phyloP scores from a whole-genome alignment of 2,329 filamentous ascomycete genomes.

The Graphilbum sp. region DNA sequence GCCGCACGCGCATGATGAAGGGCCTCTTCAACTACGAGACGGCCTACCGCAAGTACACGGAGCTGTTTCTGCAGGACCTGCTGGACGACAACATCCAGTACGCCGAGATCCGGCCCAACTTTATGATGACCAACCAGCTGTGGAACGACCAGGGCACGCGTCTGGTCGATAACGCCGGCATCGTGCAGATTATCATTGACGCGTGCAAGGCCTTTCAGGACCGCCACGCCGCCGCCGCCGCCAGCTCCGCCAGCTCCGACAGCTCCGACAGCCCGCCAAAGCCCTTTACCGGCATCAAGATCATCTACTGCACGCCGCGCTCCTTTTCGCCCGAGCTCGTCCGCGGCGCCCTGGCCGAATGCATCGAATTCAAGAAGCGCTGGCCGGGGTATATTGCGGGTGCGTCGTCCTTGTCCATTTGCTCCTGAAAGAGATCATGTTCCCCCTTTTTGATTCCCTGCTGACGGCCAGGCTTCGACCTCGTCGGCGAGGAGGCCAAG shows the following conservation, averaged over 20 bases:
- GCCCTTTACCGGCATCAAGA: slow-evolving; percentile 48
- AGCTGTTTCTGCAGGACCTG: slow-evolving; percentile 42
- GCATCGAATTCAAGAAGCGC: slow-evolving; percentile 38
- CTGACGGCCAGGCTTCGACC: slow-evolving; percentile 41
- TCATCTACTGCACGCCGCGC: slow-evolving; percentile 55
- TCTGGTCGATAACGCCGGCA: slow-evolving; percentile 36
- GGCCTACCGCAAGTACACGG: slow-evolving; percentile 45
- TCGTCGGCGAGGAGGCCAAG: slow-evolving; percentile 50
- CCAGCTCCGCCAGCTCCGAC: no score
- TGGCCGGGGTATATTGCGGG: slow-evolving; percentile 47
- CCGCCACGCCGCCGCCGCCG: background rate
- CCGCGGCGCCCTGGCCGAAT: slow-evolving; percentile 38
- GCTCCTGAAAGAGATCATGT: no score
- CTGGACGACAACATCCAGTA: slow-evolving; percentile 52
- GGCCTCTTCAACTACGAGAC: slow-evolving; percentile 51
- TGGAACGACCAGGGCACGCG: slow-evolving; percentile 37
- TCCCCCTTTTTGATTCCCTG: background rate
- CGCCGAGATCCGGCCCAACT: slow-evolving; percentile 54
- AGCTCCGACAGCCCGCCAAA: slow-evolving; percentile 8
- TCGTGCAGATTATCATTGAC: slow-evolving; percentile 43
- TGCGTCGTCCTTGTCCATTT: slow-evolving; percentile 18
- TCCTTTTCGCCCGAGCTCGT: slow-evolving; percentile 36
- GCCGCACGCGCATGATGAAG: slow-evolving; percentile 55
- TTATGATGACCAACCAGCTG: slow-evolving; percentile 46
- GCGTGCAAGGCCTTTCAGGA: slow-evolving; percentile 33